phyloP scores from a whole-genome alignment of 2,329 filamentous ascomycete genomes.

The Apiospora sp. region DNA sequence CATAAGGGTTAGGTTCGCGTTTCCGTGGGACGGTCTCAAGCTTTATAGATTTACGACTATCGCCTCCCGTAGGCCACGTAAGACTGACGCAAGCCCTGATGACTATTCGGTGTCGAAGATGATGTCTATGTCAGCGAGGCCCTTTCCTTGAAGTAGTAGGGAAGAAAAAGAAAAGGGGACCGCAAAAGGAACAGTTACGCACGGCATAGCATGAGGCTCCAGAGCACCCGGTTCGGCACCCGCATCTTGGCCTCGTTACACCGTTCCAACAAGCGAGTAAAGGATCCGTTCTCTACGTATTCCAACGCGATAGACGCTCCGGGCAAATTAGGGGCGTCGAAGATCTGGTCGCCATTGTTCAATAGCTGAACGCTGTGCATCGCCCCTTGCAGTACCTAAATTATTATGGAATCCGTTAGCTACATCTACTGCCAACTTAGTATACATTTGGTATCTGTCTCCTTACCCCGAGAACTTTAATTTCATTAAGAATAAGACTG shows the following conservation, averaged over 20 bases:
- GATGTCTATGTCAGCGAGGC: not conserved
- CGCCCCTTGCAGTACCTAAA: not conserved
- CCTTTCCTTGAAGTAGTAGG: not conserved
- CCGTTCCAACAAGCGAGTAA: not conserved
- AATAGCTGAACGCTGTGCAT: not conserved
- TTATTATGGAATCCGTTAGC: not conserved
- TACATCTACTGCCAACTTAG: not conserved
- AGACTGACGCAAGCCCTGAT: not conserved
- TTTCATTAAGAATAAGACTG: not conserved
- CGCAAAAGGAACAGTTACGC: not conserved
- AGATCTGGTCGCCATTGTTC: not conserved
- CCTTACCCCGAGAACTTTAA: not conserved
- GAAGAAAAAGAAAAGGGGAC: too few relatives aligned
- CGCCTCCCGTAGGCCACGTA: not conserved
- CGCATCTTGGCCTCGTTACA: not conserved
- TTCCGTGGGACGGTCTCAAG: not conserved
- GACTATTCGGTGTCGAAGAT: not conserved
- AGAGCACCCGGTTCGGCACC: conserved; percentile 9
- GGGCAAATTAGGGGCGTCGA: not conserved
- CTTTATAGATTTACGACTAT: not conserved
- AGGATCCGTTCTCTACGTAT: not conserved
- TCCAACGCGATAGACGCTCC: not conserved
- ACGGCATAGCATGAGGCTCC: not conserved
- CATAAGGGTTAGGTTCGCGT: not conserved
- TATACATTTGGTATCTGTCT: not conserved